Conservation (phyloP, 2,329 filamentous ascomycete species). For the Stagonosporopsis rhizophila region DNA sequence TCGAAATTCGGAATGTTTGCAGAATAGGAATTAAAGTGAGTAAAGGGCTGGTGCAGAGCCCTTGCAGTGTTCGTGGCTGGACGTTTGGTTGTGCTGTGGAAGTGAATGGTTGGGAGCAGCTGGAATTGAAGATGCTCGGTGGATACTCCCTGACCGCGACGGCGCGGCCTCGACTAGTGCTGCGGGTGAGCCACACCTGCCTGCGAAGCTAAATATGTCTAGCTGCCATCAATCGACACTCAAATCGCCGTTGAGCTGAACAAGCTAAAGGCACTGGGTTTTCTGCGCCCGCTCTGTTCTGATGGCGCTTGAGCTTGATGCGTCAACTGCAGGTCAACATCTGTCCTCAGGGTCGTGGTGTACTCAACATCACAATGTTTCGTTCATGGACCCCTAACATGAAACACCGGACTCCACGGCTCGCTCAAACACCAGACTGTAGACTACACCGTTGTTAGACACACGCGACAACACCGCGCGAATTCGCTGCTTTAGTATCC, state of each 20-base stretch:
- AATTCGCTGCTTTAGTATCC: not conserved
- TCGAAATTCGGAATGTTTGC: not conserved
- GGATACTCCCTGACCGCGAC: not conserved
- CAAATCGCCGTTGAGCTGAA: slow-evolving; percentile 5
- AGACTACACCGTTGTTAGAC: not conserved
- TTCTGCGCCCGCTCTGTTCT: not conserved
- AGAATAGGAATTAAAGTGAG: slow-evolving; percentile 11
- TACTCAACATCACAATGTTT: slow-evolving; percentile 11
- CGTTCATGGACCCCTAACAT: slow-evolving; percentile 6
- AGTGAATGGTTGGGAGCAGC: slow-evolving; percentile 18
- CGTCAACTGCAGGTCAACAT: slow-evolving; percentile 10
- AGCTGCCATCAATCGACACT: slow-evolving; percentile 1
- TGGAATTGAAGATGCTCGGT: slow-evolving; percentile 5
- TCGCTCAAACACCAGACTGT: slow-evolving; percentile 6
- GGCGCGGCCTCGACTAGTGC: too few relatives aligned
- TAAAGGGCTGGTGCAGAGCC: slow-evolving; percentile 6
- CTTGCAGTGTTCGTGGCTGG: slow-evolving; percentile 12
- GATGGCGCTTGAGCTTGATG: slow-evolving; percentile 4
- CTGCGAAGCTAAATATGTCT: slow-evolving; percentile 12
- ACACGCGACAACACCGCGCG: slow-evolving; percentile 3
- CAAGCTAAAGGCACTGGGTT: not conserved
- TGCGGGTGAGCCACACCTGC: slow-evolving; percentile 16
- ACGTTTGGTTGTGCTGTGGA: slow-evolving; percentile 12
- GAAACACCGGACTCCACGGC: slow-evolving; percentile 11
- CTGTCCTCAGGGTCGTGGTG: slow-evolving; percentile 15